phyloP scores from a whole-genome alignment of 2,329 filamentous ascomycete genomes.

The Aspergillus sclerotialis region DNA sequence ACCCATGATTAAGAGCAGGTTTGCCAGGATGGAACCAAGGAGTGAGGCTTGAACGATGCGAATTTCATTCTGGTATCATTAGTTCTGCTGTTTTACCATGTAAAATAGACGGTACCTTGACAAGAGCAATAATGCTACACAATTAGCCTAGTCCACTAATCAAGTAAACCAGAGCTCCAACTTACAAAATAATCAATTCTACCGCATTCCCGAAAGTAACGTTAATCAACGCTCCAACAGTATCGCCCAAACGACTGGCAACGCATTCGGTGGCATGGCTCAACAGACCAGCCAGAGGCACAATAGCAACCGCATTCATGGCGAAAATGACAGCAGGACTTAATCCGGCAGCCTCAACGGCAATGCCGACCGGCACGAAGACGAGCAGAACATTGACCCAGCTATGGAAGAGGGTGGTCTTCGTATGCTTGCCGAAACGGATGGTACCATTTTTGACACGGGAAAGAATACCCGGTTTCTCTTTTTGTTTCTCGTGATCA shows the following conservation, averaged over 20 bases:
- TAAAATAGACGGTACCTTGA: background rate
- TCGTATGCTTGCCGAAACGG: constrained; percentile 28
- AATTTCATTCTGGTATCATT: constrained; percentile 22
- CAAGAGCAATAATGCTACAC: background rate
- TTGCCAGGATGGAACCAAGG: constrained; percentile 82
- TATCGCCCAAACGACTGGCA: constrained; percentile 64
- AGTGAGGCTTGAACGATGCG: constrained; percentile 89
- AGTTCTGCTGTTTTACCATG: constrained; percentile 6
- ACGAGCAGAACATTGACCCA: constrained; percentile 39
- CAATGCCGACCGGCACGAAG: constrained; percentile 37
- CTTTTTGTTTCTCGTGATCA: constrained; percentile 12
- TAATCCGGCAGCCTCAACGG: constrained; percentile 31
- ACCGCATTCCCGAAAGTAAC: constrained; percentile 75
- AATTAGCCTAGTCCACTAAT: background rate
- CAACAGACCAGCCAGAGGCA: constrained; percentile 65
- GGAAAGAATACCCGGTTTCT: constrained; percentile 15
- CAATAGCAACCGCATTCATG: constrained; percentile 68
- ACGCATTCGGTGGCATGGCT: constrained; percentile 70
- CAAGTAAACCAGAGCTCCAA: constrained; percentile 56
- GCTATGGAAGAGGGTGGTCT: constrained; percentile 28
- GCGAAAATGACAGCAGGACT: constrained; percentile 61
- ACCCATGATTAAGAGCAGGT: constrained; percentile 79
- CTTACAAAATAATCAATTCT: constrained; percentile 65
- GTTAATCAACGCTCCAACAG: constrained; percentile 65
- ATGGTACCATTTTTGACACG: constrained; percentile 24